Evolutionary conservation across 2,329 filamentous ascomycete genomes (phyloP), one percentile per base, ranked within the genome.

Genomic region (Trichophyton equinum): DNA sequence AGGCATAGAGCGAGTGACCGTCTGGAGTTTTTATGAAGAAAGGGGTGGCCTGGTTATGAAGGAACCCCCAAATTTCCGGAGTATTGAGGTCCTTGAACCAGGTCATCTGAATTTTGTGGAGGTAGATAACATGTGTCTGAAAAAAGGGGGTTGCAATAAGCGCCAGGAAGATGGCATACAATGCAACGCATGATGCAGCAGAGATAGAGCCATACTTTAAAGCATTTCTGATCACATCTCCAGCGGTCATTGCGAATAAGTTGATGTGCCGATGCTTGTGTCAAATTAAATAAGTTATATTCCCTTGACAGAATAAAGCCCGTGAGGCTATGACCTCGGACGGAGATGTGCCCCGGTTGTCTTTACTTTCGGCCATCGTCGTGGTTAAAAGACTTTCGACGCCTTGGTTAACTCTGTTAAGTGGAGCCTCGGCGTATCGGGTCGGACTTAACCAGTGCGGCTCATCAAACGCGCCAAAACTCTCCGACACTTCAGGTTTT

Each of bases 91-190:
- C 74, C 65, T 78, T 77, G 64, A 77, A 79, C 79, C 80, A 82
- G 15, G 81, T 83, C 67, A 82, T 74, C 4, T 76, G 77, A 5
- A 83, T 70, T 1, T 73, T 71, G 65, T 85, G 77, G 1, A 85
- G 74, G 65, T 84, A 84, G 25, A 84, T 79, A 30, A 78, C 78
- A 20, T 60, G 59, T 18, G 49, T 51, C 55, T 30, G 57, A 15
- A 59, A 18, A 15, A 47, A 53, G 22, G 25, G 47, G 27, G 47
- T 53, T 53, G 47, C 47, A 13, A 53, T 22, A 53, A 53, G 47
- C 22, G 13, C 47, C 22, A 53, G 25, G 4, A 53, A 53, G 18
- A 22, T 22, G 11, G 47, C 47, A 22, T 53, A 53, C 3, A 53
- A 15, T 3, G 22, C 47, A 22, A 53, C 47, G 15, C 22, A 27